Evolutionary conservation across 2,329 filamentous ascomycete species (phyloP), one percentile per base, ranked within the genome.

Genomic region (Aspergillus sclerotialis): DNA sequence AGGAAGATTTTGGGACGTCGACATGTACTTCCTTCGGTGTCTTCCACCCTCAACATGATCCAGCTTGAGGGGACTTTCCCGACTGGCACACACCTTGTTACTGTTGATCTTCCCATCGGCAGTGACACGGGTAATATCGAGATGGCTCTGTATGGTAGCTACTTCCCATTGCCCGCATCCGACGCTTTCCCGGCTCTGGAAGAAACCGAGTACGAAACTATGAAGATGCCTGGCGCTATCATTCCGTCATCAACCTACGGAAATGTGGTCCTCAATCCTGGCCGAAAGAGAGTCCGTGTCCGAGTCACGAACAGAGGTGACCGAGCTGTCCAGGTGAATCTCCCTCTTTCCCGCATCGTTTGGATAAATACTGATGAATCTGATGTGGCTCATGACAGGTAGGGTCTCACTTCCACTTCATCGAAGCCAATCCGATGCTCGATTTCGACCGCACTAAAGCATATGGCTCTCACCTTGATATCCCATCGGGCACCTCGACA

Each of bases 11-110:
- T 94, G 2, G 88, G 88, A 40, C 82, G 88, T 6, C 82, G 88
- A 23, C 88, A 94, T 61, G 88, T 94, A 37, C 70, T 84, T 29
- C 86, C 88, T 18, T 78, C 80, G 8, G 88, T 94, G 16, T 76
- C 80, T 41, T 70, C 74, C 29, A 85, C 84, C 3, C 75, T 94
- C 27, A 71, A 75, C 38, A 81, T 90, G 64, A 75, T 94, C 50
- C 84, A 89, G 70, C 82, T 94, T 45, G 88, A 94, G 63, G 88
- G 88, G 40, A 94, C 87, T 4, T 94, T 94, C 54, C 80, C 79
- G 23, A 81, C 75, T 11, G 88, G 88, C 37, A 93, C 87, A 2
- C 94, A 93, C 55, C 78, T 94, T 23, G 88, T 94, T 19, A 94
- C 88, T 0, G 84, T 94, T 12, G 84, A 93, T 62, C 78, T 90